Evolutionary conservation across 768 basidiomycete species (phyloP).

Genomic region (Tylopilus cervinicoccineus): DNA sequence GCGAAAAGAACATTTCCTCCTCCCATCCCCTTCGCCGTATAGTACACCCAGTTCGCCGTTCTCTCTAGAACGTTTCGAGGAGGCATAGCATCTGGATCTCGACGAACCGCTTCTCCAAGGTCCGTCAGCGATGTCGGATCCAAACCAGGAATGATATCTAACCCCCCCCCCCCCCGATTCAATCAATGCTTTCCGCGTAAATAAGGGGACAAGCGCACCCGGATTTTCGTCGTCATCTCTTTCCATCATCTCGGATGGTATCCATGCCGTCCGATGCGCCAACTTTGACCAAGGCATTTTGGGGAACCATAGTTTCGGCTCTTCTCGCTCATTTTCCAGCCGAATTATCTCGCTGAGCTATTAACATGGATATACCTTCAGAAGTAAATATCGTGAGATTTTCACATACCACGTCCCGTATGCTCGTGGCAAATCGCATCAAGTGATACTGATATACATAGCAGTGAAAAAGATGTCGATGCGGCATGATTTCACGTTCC

Average conservation of each 20-base stretch:
- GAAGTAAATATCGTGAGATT: background rate
- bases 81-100: slow-evolving; percentile 75
- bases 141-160: slow-evolving; percentile 57
- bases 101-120: slow-evolving; percentile 50
- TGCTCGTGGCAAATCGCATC: slow-evolving; percentile 33
- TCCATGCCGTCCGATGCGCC: slow-evolving; percentile 43
- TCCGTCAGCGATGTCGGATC: slow-evolving; percentile 41
- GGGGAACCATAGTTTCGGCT: slow-evolving; percentile 57
- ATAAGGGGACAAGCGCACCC: slow-evolving; percentile 23
- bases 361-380: background rate
- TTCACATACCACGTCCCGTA: slow-evolving; percentile 34
- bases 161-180: background rate
- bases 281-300: slow-evolving; percentile 29
- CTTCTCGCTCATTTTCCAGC: slow-evolving; percentile 47
- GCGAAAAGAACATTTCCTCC: slow-evolving; percentile 66
- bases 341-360: slow-evolving; percentile 56
- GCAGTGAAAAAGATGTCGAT: slow-evolving; percentile 69
- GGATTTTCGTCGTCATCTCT: slow-evolving; percentile 69
- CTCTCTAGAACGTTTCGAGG: slow-evolving; percentile 57
- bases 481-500: slow-evolving; percentile 47
- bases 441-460: slow-evolving; percentile 66
- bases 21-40: slow-evolving; percentile 36
- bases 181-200: background rate
- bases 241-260: slow-evolving; percentile 41
- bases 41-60: slow-evolving; percentile 44